Base-by-base conservation (phyloP, 805 yeast genomes). In the Saccharomycopsis selenospora region DNA sequence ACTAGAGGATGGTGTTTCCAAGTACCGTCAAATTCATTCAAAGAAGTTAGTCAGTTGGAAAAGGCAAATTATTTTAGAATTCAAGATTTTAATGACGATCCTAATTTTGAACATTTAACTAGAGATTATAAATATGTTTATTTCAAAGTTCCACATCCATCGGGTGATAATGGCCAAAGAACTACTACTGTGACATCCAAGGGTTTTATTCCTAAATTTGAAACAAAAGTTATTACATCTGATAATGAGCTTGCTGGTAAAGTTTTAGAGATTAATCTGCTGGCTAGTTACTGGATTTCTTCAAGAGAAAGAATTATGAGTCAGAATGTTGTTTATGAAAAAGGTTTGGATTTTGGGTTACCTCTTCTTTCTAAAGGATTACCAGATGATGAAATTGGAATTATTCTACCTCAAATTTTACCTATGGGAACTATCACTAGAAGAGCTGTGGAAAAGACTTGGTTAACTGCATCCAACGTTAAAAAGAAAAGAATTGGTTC, bases 401-500 rank as follows among this genome's bases (percentile, higher is more conserved):
- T 90, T 44, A 93, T 95, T 26, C 59, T 93, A 13, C 99, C 99
- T 1, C 77, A 79, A 45, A 72, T 91, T 40, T 73, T 87, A 5
- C 77, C 96, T 2, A 93, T 93, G 96, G 99, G 99, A 1, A 95
- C 99, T 0, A 81, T 93, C 5, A 93, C 99, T 0, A 72, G 99
- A 57, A 72, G 99, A 55, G 96, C 98, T 2, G 96, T 93, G 2
- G 99, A 93, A 61, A 88, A 87, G 53, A 88, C 97, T 0, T 93
- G 99, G 99, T 68, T 93, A 29, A 93, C 99, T 0, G 99, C 99
- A 0, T 85, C 96, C 1, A 95, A 95, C 66, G 95, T 96, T 1
- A 93, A 95, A 59, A 69, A 70, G 54, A 77, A 78, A 42, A 70
- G 97, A 52, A 77, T 95, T 41, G 99, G 99, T 0, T 89, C 97